phyloP scores from a whole-genome alignment of 2,329 filamentous ascomycete species.

The Colletotrichum tropicicola region DNA sequence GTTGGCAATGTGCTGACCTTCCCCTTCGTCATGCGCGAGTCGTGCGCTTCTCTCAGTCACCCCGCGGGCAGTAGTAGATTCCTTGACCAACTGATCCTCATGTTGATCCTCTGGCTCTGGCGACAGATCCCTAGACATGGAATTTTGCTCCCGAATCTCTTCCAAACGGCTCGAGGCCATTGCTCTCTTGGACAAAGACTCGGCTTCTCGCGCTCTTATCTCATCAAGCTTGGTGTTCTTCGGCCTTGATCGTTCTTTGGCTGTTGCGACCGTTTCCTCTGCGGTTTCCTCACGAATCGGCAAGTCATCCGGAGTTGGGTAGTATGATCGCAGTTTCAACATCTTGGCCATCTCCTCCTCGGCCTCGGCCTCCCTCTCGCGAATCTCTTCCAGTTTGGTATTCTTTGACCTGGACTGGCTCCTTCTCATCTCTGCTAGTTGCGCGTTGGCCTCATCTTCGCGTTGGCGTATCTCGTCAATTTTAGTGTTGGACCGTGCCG shows the following conservation, averaged over 20 bases:
- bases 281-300: conserved; percentile 42
- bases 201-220: conserved; percentile 53
- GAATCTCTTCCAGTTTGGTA: conserved; percentile 55
- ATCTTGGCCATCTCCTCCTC: conserved; percentile 24
- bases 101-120: conserved; percentile 45
- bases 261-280: conserved; percentile 27
- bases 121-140: conserved; percentile 52
- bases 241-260: neutral
- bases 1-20: conserved; percentile 46
- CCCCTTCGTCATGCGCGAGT: conserved; percentile 16
- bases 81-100: conserved; percentile 36
- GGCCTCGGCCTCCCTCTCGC: conserved; percentile 49
- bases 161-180: conserved; percentile 59
- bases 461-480: conserved; percentile 58
- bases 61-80: conserved; percentile 17
- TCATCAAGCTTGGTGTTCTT: conserved; percentile 60
- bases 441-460: conserved; percentile 45
- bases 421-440: conserved; percentile 10
- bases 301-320: conserved; percentile 46
- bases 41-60: neutral
- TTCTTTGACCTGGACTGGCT: conserved; percentile 40
- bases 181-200: conserved; percentile 54
- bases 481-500: conserved; percentile 49
- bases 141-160: conserved; percentile 62
- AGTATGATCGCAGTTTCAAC: neutral